Base-by-base conservation (phyloP, 1,139 yeast genomes). In the Scheffersomyces quercinus region DNA sequence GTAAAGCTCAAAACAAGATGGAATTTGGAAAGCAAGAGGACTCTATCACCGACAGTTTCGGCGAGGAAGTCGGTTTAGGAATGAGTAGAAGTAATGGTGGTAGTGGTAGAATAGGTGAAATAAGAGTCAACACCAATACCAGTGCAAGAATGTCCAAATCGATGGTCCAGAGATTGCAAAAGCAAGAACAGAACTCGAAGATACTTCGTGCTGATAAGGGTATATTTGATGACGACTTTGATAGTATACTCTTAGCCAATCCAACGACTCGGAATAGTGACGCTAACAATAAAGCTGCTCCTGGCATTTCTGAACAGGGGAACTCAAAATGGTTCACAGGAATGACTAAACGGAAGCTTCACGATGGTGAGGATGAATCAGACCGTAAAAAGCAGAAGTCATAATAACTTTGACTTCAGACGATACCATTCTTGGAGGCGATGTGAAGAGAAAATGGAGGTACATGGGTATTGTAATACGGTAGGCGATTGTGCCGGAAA, bases 31-130 rank as follows among this genome's bases (percentile, higher is more conserved):
- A 83, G 53, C 73, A 74, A 48, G 95, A 88, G 59, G 83, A 78
- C 29, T 75, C 84, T 0, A 70, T 77, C 3, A 73, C 74, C 48
- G 89, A 85, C 52, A 72, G 80, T 0, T 84, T 71, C 59, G 96
- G 95, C 10, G 93, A 88, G 50, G 95, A 88, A 52, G 73, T 86
- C 34, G 97, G 96, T 0, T 58, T 88, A 43, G 96, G 96, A 4
- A 81, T 88, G 89, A 75, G 84, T 41, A 76, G 75, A 35, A 55
- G 66, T 43, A 44, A 57, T 29, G 61, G 62, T 5, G 52, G 55
- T 4, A 51, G 51, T 26, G 62, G 67, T 5, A 52, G 65, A 46
- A 53, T 59, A 36, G 65, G 75, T n/a, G 67, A 70, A n/a, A 60
- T 76, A 13, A 66, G 64, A 37, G 54, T 64, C 9, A 73, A 70